phyloP scores from a whole-genome alignment of 1,284 basidiomycete genomes.

The Rhodotorula sp. region DNA sequence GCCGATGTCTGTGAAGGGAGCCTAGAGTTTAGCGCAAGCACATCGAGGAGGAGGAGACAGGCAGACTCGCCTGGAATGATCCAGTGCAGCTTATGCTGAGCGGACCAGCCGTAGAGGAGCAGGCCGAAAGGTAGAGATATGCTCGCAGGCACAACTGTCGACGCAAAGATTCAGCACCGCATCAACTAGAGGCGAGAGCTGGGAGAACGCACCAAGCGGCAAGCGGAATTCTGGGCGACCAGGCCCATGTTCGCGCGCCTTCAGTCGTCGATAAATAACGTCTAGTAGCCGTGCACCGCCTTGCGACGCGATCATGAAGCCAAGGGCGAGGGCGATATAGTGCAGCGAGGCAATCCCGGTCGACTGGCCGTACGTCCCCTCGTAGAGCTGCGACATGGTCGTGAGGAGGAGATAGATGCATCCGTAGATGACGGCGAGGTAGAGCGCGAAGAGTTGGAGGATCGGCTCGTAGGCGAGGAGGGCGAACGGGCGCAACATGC shows the following conservation, averaged over 20 bases:
- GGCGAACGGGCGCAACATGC: conserved; percentile 56
- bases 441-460: conserved; percentile 55
- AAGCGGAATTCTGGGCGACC: conserved; percentile 63
- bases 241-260: conserved; percentile 56
- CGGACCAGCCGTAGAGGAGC: conserved; percentile 66
- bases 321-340: conserved; percentile 57
- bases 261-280: conserved; percentile 57
- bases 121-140: conserved; percentile 60
- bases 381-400: conserved; percentile 58
- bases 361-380: conserved; percentile 53
- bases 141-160: conserved; percentile 59
- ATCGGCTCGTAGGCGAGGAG: conserved; percentile 56
- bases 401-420: conserved; percentile 61
- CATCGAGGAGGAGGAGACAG: neutral
- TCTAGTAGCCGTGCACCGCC: conserved; percentile 60
- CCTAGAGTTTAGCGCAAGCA: no score
- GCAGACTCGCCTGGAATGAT: conserved; percentile 48
- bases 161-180: conserved; percentile 11
- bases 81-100: conserved; percentile 61
- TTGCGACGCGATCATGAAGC: conserved; percentile 44
- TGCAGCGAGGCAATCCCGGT: conserved; percentile 60
- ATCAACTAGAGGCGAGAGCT: conserved; percentile 26
- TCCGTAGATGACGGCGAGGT: conserved; percentile 57
- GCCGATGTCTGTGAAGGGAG: conserved; percentile 9
- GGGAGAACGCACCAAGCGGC: conserved; percentile 47